Base-by-base conservation (phyloP, 768 basidiomycete species). In the Royoungia palumana region DNA sequence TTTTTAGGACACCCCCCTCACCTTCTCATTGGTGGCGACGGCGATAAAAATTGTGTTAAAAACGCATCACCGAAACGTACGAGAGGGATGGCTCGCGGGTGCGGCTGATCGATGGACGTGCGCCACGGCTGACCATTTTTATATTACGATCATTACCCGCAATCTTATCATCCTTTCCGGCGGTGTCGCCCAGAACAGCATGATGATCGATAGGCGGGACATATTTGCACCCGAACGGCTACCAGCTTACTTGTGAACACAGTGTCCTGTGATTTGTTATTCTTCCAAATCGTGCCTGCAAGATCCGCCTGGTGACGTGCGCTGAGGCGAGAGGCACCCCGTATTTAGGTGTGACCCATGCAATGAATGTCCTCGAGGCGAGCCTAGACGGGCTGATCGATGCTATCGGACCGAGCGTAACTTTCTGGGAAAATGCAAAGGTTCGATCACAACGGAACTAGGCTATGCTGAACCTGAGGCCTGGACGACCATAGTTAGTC, bases 391-490 rank as follows among this genome's bases (percentile, higher is more conserved):
- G 57, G 28, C 41, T 47, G 25, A 16, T 25, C 13, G 17, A 41
- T 32, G 16, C 32, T 16, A 14, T 32, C 49, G 48, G 53, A 34
- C 61, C 50, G 56, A 37, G 24, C 27, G 28, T 28, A 49, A 42
- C 37, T n/a, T 46, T 36, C 55, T 57, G 57, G 56, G 56, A 59
- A 50, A 39, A 53, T 42, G 21, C 30, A 50, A 46, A 50, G 36
- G 45, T 65, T 68, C 65, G 67, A 64, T 65, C 62, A 64, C 40
- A 55, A 44, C 63, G 63, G 63, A 55, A 13, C 27, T 51, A 46
- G 65, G 67, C 65, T 58, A 62, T 66, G 65, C 62, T n/a, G 5
- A 28, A 32, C 32, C 32, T 32, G 32, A 32, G 32, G 32, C 32
- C 32, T 32, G 16, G 5, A 49, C 46, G 49, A 35, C 49, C 51